A percentile compares a stretch with the other conserved stretches of the same genome.
Evolutionary conservation across 805 yeast genomes (phyloP).

Genomic region (Wickerhamiella brachini): DNA sequence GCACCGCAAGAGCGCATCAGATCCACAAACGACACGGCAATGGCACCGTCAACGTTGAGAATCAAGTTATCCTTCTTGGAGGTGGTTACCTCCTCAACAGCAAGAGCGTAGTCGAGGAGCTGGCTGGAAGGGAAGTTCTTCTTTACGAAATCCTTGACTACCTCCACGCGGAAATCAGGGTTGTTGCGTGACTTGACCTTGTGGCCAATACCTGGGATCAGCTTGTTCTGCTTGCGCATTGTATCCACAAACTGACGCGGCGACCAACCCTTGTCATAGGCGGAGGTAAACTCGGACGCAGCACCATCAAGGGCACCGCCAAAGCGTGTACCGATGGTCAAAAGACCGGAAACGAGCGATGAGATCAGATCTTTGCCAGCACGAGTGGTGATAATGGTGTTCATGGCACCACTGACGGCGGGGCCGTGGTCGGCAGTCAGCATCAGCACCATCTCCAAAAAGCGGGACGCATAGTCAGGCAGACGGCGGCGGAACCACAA

Average conservation of each 20-base stretch:
- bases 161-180: slow-evolving; percentile 36
- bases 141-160: slow-evolving; percentile 33
- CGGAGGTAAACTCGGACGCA: slow-evolving; percentile 32
- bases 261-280: slow-evolving; percentile 31
- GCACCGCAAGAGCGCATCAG: slow-evolving; percentile 32
- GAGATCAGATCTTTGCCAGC: slow-evolving; percentile 36
- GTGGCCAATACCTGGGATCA: slow-evolving; percentile 36
- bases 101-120: slow-evolving; percentile 32
- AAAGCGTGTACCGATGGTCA: slow-evolving; percentile 33
- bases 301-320: slow-evolving; percentile 38
- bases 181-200: slow-evolving; percentile 34
- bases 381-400: slow-evolving; percentile 34
- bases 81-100: slow-evolving; percentile 36
- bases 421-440: slow-evolving; percentile 37
- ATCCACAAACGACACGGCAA: slow-evolving; percentile 33
- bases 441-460: slow-evolving; percentile 36
- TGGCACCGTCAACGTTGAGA: slow-evolving; percentile 33
- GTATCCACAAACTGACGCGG: slow-evolving; percentile 34
- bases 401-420: slow-evolving; percentile 36
- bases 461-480: slow-evolving; percentile 32
- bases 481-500: slow-evolving; percentile 34
- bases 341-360: slow-evolving; percentile 31
- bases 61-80: slow-evolving; percentile 35
- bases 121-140: slow-evolving; percentile 32
- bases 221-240: slow-evolving; percentile 35